Evolutionary conservation across 2,329 filamentous ascomycete genomes (phyloP).

Genomic region (Fusarium xylarioides): DNA sequence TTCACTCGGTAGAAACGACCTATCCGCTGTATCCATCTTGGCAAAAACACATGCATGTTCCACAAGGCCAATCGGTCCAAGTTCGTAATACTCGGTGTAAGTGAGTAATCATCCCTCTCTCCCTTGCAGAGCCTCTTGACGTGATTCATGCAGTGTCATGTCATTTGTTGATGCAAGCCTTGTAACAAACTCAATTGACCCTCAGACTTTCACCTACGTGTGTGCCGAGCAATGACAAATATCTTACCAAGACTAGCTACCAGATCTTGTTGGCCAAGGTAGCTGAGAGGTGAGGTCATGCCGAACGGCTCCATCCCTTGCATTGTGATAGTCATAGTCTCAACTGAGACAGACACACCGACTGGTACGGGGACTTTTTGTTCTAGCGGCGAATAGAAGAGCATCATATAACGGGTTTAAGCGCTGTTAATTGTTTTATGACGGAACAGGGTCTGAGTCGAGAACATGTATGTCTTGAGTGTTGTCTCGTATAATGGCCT

Average conservation of each 20-base stretch:
- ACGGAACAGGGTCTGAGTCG: background rate
- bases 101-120: background rate
- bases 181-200: background rate
- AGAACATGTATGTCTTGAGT: background rate
- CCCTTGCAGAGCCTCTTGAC: constrained; percentile 9
- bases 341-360: constrained; percentile 26
- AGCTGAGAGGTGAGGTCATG: background rate
- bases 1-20: constrained; percentile 22
- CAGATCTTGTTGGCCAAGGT: background rate
- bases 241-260: background rate
- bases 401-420: background rate
- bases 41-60: background rate
- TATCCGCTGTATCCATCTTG: constrained; percentile 6
- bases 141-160: background rate
- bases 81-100: background rate
- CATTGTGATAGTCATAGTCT: constrained; percentile 17
- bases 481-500: background rate
- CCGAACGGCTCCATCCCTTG: constrained; percentile 7
- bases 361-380: constrained; percentile 12
- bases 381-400: constrained; percentile 4
- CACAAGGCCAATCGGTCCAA: background rate
- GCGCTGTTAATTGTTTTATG: background rate
- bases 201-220: background rate
- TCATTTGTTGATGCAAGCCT: background rate
- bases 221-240: background rate